phyloP scores from a whole-genome alignment of 768 basidiomycete species.

The Sarcomyxa edulis region DNA sequence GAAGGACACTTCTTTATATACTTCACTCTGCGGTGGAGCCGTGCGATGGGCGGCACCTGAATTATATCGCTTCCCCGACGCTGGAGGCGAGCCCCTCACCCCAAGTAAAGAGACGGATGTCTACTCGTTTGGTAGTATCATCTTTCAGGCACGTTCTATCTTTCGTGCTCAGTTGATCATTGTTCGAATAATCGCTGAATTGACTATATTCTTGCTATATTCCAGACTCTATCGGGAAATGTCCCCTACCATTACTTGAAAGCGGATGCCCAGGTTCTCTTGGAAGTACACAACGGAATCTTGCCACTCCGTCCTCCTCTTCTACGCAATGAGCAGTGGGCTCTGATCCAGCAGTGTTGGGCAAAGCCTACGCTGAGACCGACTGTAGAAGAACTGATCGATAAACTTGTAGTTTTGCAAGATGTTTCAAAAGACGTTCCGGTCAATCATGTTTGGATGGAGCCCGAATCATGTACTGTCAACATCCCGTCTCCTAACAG shows the following conservation, averaged over 20 bases:
- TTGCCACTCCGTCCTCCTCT: conserved; percentile 1
- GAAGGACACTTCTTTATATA: conserved; percentile 2
- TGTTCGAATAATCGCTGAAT: neutral
- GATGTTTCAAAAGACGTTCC: too few relatives aligned
- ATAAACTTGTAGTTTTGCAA: neutral
- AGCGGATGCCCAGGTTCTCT: conserved; percentile 5
- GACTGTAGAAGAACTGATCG: neutral
- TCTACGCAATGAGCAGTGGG: neutral
- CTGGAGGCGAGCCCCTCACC: conserved; percentile 1
- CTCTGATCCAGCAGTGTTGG: conserved; percentile 1
- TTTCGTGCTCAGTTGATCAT: too few relatives aligned
- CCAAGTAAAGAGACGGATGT: neutral
- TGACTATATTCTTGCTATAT: too few relatives aligned
- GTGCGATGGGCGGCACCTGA: conserved; percentile 5
- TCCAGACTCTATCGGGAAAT: neutral
- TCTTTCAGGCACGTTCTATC: neutral
- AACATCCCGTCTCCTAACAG: too few relatives aligned
- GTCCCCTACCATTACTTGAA: conserved; percentile 6
- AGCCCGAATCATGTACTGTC: too few relatives aligned
- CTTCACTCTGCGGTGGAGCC: neutral
- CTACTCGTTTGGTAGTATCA: conserved; percentile 5
- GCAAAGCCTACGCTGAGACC: neutral
- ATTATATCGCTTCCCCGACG: conserved; percentile 1
- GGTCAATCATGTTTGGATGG: too few relatives aligned
- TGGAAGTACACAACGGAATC: neutral